Percentiles rank a stretch among this genome's conserved stretches.
Evolutionary conservation across 306 rosid genomes (phyloP).

Genomic region (Oemleria cerasiformis): DNA sequence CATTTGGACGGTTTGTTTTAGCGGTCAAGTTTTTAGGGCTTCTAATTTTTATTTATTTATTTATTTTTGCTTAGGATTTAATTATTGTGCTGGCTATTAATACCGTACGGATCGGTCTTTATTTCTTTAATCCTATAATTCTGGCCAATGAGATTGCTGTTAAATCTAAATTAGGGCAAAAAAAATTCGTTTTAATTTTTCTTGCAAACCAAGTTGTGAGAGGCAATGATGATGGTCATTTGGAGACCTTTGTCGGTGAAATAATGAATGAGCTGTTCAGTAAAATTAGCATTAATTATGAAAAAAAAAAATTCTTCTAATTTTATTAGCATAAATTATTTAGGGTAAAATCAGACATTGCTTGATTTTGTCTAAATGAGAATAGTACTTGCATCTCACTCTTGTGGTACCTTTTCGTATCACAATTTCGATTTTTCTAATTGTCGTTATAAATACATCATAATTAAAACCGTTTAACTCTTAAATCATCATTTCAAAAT

Average conservation of each 20-base stretch:
- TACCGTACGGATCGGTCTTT: slow-evolving; percentile 18
- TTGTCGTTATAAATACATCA: too few relatives aligned
- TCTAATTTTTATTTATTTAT: not conserved
- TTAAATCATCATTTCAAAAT: too few relatives aligned
- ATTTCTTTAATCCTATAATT: not conserved
- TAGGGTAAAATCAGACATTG: too few relatives aligned
- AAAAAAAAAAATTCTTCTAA: not conserved
- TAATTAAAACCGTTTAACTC: too few relatives aligned
- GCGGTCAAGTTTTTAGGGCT: slow-evolving; percentile 16
- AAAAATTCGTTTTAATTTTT: not conserved
- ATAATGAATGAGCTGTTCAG: not conserved
- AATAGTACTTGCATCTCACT: too few relatives aligned
- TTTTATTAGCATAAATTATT: too few relatives aligned
- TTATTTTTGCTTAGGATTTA: not conserved
- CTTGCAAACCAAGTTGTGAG: not conserved
- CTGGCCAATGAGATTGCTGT: not conserved
- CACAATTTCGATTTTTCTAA: too few relatives aligned
- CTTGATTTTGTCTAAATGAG: too few relatives aligned
- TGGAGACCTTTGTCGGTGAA: not conserved
- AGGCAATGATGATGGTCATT: not conserved
- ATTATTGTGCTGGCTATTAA: not conserved
- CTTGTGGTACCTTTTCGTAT: too few relatives aligned
- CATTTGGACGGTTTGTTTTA: slow-evolving; percentile 25
- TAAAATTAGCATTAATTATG: not conserved
- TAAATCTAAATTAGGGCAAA: too few relatives aligned